Evolutionary conservation across 2,329 filamentous ascomycete genomes (phyloP).

Genomic region (Dactylonectria macrodidyma): DNA sequence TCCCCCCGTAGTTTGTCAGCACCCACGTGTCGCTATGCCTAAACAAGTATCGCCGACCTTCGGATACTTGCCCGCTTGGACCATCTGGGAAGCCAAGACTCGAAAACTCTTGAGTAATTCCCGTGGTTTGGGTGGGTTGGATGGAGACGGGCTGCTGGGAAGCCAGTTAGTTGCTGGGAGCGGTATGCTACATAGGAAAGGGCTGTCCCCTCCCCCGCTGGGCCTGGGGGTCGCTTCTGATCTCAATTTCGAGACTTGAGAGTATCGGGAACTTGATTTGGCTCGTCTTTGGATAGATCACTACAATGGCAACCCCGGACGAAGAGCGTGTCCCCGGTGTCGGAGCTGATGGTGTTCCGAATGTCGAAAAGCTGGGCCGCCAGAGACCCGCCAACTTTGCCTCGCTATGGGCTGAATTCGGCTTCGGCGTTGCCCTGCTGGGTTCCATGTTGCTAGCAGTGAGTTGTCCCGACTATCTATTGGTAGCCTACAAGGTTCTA

Average conservation of each 20-base stretch:
- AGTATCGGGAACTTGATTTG: background rate
- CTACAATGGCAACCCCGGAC: conserved; percentile 32
- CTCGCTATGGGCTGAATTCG: conserved; percentile 44
- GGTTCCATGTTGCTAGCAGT: conserved; percentile 46
- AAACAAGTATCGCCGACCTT: conserved; percentile 19
- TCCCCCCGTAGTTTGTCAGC: background rate
- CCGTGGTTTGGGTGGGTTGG: background rate
- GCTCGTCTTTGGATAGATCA: background rate
- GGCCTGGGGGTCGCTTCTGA: background rate
- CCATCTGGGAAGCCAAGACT: conserved; percentile 25
- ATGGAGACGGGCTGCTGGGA: background rate
- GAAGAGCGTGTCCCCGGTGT: conserved; percentile 33
- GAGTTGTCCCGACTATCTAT: conserved; percentile 21
- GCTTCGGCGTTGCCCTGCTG: conserved; percentile 43
- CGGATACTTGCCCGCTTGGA: conserved; percentile 1
- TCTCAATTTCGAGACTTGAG: background rate
- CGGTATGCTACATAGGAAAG: background rate
- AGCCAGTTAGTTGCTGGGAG: background rate
- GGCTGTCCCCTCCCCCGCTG: background rate
- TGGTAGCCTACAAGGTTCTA: too few relatives aligned
- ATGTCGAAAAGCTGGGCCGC: conserved; percentile 46
- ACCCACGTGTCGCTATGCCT: conserved; percentile 17
- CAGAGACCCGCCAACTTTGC: conserved; percentile 44
- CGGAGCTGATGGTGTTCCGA: conserved; percentile 28
- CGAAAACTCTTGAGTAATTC: conserved; percentile 21